Percentiles rank a stretch among this genome's conserved stretches.
phyloP scores from a whole-genome alignment of 2,329 filamentous ascomycete species.

The Anthostomella pinea region DNA sequence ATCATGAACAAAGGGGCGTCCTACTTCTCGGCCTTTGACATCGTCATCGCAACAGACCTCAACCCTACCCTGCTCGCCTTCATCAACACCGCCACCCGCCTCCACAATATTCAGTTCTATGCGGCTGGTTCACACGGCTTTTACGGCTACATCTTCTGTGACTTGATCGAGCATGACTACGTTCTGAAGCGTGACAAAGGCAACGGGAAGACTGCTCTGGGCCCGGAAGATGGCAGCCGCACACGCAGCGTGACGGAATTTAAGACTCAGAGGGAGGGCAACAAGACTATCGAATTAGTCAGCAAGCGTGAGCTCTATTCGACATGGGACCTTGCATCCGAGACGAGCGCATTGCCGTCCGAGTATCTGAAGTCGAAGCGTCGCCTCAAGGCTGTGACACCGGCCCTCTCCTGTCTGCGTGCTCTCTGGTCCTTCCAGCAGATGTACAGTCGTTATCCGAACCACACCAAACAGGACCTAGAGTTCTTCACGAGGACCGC shows the following conservation, averaged over 20 bases:
- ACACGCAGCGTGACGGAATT: conserved; percentile 75
- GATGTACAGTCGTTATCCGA: conserved; percentile 51
- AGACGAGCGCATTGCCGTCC: conserved; percentile 67
- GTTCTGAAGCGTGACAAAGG: conserved; percentile 81
- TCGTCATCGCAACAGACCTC: conserved; percentile 88
- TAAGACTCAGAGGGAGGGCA: conserved; percentile 65
- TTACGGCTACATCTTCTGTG: conserved; percentile 93
- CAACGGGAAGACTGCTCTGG: conserved; percentile 62
- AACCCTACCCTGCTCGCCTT: conserved; percentile 69
- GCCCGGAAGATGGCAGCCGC: conserved; percentile 69
- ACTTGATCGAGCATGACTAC: conserved; percentile 87
- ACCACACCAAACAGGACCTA: conserved; percentile 62
- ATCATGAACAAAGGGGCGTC: conserved; percentile 65
- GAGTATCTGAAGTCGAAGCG: conserved; percentile 69
- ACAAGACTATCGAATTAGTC: conserved; percentile 77
- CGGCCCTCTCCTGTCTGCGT: conserved; percentile 79
- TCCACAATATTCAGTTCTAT: conserved; percentile 81
- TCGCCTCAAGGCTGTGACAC: conserved; percentile 73
- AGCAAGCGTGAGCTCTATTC: conserved; percentile 91
- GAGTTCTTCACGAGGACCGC: conserved; percentile 74
- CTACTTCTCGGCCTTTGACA: conserved; percentile 77
- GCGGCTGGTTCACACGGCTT: conserved; percentile 83
- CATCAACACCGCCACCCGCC: conserved; percentile 82
- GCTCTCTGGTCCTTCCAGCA: conserved; percentile 87
- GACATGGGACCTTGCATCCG: conserved; percentile 77